Evolutionary conservation across 768 basidiomycete genomes (phyloP), one percentile per base, ranked within the genome.

Genomic region (Podaxis sp.): DNA sequence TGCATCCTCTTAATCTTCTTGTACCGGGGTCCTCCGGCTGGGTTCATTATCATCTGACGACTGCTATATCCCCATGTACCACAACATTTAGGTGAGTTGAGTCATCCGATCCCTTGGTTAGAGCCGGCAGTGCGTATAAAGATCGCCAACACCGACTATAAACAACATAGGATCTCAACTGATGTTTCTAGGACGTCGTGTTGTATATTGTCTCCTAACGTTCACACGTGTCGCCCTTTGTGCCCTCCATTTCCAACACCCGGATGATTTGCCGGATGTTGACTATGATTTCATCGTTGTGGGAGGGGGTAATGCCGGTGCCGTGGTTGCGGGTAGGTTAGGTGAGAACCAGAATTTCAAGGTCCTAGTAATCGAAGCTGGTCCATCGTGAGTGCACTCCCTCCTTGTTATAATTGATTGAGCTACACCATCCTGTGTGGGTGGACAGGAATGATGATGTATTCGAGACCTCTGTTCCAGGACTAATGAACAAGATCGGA

Each of bases 331-430:
- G 0, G 65, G 51, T 38, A 43, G 71, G 3, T 63, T 72, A 2
- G 59, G 65, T 0, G 68, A 72, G 59, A 63, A 60, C 25, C 41
- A 40, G 0, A 58, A 41, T 12, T 64, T 66, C 55, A 63, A 56
- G 5, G 67, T 72, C 15, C 65, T 72, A 9, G 54, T 71, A 9
- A 64, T 71, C 19, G 71, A 72, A 56, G 65, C 67, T 2, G 67
- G 67, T 2, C 47, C 53, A 6, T 56, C 55, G 66, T 67, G 51
- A 9, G 61, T 61, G 9, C 29, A 11, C 27, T 27, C 24, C 38
- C 17, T 25, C 25, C 25, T 2, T 25, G 25, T 11, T 27, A 9
- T 12, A 12, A 3, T 40, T 15, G 11, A 19, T 36, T 29, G 38
- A 15, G 11, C 29, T n/a, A 38, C 27, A 25, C 13, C 1, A 3